These are phyloP conservation scores for Penicillium atrosanguineum DNA, from an alignment of 495 filamentous ascomycete genomes.

Conservation along the genomic window DNA sequence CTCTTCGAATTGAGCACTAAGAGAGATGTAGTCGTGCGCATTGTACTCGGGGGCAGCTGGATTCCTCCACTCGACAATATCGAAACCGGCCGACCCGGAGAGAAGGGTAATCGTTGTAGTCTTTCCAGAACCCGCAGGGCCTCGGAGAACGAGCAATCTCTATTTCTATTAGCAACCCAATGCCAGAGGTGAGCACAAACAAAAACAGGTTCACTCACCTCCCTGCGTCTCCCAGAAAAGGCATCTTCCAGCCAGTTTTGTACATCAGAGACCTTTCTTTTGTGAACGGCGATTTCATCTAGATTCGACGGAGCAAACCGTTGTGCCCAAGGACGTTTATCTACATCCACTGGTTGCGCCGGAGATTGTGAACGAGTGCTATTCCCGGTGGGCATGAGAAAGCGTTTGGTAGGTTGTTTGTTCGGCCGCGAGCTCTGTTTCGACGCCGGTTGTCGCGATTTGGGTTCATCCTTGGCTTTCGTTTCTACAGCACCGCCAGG, in stretches of 20 bases:
- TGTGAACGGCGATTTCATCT: slow-evolving; percentile 89
- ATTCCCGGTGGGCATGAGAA: slow-evolving; percentile 16
- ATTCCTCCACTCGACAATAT: slow-evolving; percentile 89
- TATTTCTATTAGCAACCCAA: slow-evolving; percentile 34
- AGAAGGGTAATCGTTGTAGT: slow-evolving; percentile 80
- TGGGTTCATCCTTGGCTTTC: not conserved
- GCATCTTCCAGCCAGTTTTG: slow-evolving; percentile 74
- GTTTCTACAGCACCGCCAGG: slow-evolving; percentile 4
- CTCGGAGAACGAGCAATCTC: slow-evolving; percentile 79
- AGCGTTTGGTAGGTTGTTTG: slow-evolving; percentile 22
- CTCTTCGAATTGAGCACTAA: slow-evolving; percentile 80
- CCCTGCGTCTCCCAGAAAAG: slow-evolving; percentile 51
- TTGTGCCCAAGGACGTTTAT: slow-evolving; percentile 75
- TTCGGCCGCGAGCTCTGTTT: slow-evolving; percentile 9
- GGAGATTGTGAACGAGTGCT: not conserved
- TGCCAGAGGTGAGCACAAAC: not conserved
- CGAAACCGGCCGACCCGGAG: slow-evolving; percentile 65
- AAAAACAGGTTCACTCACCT: slow-evolving; percentile 12
- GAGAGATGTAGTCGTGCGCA: slow-evolving; percentile 59
- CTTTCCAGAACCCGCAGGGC: slow-evolving; percentile 90
- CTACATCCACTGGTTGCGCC: slow-evolving; percentile 4
- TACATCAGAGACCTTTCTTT: slow-evolving; percentile 87
- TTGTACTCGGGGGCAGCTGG: slow-evolving; percentile 59
- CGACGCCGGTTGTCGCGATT: slow-evolving; percentile 8
- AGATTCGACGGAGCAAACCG: slow-evolving; percentile 69